Base-by-base conservation (phyloP, 2,329 filamentous ascomycete genomes). In the Botryotinia narcissicola region DNA sequence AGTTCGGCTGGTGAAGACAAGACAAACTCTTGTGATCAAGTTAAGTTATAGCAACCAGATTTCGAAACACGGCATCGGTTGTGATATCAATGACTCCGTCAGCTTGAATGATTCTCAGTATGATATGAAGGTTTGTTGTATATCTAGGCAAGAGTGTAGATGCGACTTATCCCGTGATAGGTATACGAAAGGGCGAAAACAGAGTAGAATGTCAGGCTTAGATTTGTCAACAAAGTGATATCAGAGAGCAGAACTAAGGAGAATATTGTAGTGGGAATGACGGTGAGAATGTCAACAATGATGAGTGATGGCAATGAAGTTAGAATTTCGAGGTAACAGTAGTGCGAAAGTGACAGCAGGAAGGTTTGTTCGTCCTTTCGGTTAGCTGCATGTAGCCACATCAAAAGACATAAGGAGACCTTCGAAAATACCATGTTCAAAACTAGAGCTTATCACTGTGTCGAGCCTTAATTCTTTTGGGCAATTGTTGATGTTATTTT, bases 401-500 rank as follows among this genome's bases (percentile, higher is more conserved):
- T n/a, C 5, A n/a, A 51, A 51, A 7, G 12, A n/a, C 5, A 6
- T 16, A n/a, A 51, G 2, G 4, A 51, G 48, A 51, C 12, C 25
- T n/a, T 51, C 25, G 10, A 3, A 16, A 7, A 51, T 14, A 7
- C 2, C 5, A 51, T 51, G 4, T n/a, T n/a, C 0, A n/a, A 16
- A 5, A 25, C 2, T 12, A n/a, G 25, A 12, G 2, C 25, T 51
- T 7, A n/a, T n/a, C 5, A 16, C 0, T n/a, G 25, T 51, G 4
- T n/a, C 5, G 12, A n/a, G 12, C 10, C 12, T n/a, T 7, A n/a
- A 4, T 7, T 51, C 2, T 51, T 14, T 7, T n/a, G 25, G 10
- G 25, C 14, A 4, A n/a, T 14, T 7, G 1, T 1, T n/a, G n/a
- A n/a, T 5, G n/a, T n/a, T 6, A 4, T 14, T 51, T 51, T 0